Conservation (phyloP, 495 filamentous ascomycete genomes). For the Penicillium herquei region DNA sequence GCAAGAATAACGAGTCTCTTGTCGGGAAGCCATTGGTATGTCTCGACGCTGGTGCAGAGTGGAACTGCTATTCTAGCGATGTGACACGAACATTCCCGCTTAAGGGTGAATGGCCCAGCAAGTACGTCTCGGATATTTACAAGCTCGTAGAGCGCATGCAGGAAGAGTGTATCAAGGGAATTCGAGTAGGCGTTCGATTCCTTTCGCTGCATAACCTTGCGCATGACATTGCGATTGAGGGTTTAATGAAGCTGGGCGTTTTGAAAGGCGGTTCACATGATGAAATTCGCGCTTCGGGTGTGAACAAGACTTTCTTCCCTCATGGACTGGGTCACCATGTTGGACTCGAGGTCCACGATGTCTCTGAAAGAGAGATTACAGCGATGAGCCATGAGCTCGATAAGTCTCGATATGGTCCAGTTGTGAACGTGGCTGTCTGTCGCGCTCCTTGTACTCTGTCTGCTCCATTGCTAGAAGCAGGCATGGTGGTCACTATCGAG, state of each 20-base stretch:
- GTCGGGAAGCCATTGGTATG: slow-evolving; percentile 66
- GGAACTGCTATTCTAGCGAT: slow-evolving; percentile 84
- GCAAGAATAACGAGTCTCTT: slow-evolving; percentile 70
- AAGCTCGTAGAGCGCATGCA: slow-evolving; percentile 80
- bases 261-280: slow-evolving; percentile 50
- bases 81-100: slow-evolving; percentile 87
- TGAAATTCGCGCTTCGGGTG: slow-evolving; percentile 68
- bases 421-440: slow-evolving; percentile 22
- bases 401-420: slow-evolving; percentile 18
- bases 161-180: slow-evolving; percentile 64
- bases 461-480: slow-evolving; percentile 54
- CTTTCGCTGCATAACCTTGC: slow-evolving; percentile 68
- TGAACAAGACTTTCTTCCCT: slow-evolving; percentile 79
- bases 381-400: slow-evolving; percentile 25
- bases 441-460: slow-evolving; percentile 31
- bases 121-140: slow-evolving; percentile 68
- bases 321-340: slow-evolving; percentile 90
- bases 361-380: slow-evolving; percentile 51
- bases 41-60: slow-evolving; percentile 85
- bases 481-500: slow-evolving; percentile 84
- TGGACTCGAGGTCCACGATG: slow-evolving; percentile 89
- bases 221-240: slow-evolving; percentile 67
- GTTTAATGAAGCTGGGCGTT: slow-evolving; percentile 69
- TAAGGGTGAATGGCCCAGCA: slow-evolving; percentile 55
- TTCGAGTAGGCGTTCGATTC: slow-evolving; percentile 66